Conservation (phyloP, 139 green algal species). For the Nannochloris sp. region DNA sequence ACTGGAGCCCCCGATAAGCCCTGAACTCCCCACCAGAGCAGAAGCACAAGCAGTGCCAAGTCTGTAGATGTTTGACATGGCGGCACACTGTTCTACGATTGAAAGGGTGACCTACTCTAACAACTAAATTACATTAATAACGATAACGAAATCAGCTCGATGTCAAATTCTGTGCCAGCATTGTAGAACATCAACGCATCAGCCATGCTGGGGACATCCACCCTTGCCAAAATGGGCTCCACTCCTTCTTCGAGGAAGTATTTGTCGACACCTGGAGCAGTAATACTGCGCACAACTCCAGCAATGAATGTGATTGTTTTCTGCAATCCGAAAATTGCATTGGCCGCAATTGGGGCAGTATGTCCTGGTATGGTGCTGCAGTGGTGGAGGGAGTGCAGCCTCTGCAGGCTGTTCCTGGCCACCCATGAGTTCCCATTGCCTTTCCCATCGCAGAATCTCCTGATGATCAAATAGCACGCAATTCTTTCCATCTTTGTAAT, state of each 20-base stretch:
- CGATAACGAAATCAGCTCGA: no score
- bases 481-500: slow-evolving; percentile 30
- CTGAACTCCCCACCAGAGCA: no score
- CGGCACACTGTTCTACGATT: slow-evolving; percentile 4
- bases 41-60: no score
- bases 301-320: slow-evolving; percentile 45
- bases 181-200: neutral
- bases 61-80: no score
- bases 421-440: slow-evolving; percentile 12
- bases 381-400: no score
- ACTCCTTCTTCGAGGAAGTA: slow-evolving; percentile 29
- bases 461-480: slow-evolving; percentile 55
- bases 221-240: slow-evolving; percentile 40
- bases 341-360: slow-evolving; percentile 53
- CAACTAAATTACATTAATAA: no score
- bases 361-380: slow-evolving; percentile 1
- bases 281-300: slow-evolving; percentile 49
- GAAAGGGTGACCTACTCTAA: slow-evolving; percentile 1
- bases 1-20: no score
- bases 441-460: slow-evolving; percentile 45
- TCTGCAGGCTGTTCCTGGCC: slow-evolving; percentile 6
- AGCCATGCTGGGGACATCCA: slow-evolving; percentile 49
- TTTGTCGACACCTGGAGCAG: slow-evolving; percentile 47
- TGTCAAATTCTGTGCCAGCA: no score
- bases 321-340: slow-evolving; percentile 35